These are phyloP conservation scores for Crithidia mellificae DNA, from an alignment of 208 protist species.

Conservation along the genomic window DNA sequence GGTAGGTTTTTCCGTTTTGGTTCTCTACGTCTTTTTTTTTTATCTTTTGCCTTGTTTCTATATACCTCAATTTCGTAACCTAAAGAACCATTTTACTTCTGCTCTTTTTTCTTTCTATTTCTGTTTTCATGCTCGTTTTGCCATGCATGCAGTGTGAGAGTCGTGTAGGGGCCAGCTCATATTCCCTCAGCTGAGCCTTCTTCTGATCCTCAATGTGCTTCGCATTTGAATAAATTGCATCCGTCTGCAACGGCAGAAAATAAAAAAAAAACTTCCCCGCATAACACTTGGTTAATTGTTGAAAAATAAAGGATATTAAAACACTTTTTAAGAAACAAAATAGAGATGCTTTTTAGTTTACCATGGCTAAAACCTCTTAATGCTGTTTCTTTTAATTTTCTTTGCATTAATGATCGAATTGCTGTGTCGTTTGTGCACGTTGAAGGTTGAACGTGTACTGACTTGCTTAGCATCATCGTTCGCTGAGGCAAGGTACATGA, in stretches of 20 bases:
- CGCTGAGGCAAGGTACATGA: too few species aligned
- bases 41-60: not conserved
- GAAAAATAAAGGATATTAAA: not conserved
- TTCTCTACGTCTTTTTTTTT: not conserved
- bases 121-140: not conserved
- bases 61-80: not conserved
- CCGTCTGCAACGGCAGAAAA: not conserved
- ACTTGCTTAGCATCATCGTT: too few species aligned
- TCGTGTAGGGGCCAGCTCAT: not conserved
- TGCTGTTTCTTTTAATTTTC: not conserved
- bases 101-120: slow-evolving; percentile 4
- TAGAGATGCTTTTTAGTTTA: too few species aligned
- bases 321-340: too few species aligned
- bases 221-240: not conserved
- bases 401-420: too few species aligned
- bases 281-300: too few species aligned
- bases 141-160: not conserved
- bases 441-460: too few species aligned
- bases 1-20: not conserved
- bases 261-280: too few species aligned
- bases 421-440: too few species aligned
- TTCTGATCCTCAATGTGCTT: not conserved
- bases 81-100: not conserved
- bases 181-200: not conserved
- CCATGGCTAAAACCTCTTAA: not conserved